Evolutionary conservation across 257 asterid species (phyloP), one percentile per base, ranked within the genome.

Genomic region (Lithospermum erythrorhizon): DNA sequence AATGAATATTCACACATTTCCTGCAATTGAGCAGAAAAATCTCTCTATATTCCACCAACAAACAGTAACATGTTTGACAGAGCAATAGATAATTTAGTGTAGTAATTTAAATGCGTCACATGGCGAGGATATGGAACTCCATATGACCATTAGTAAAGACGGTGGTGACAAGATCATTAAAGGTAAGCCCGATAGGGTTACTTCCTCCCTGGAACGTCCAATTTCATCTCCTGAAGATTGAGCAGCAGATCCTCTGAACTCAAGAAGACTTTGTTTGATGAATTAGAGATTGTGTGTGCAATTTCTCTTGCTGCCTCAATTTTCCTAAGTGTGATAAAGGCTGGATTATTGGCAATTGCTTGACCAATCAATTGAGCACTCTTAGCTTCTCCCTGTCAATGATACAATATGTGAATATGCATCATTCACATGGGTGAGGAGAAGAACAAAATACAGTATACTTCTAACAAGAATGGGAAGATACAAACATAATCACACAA

Each of bases 291-390:
- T 2, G 82, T 78, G 70, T 78, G 81, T 2, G 98, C 75, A 61
- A 90, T 87, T 8, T 90, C 98, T 78, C 80, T 76, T 2, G 95
- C 87, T 54, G 96, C 98, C 75, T 90, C 98, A 9, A 90, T 90
- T 71, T 82, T 82, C 89, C 98, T 80, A 24, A 90, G 84, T 0
- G 94, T 85, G 63, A 87, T 83, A 63, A 90, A 90, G 14, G 98
- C 95, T 4, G 95, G 95, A 61, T 87, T 87, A 79, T 78, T 87
- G 61, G 98, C 70, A 56, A 90, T 87, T 15, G 95, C 94, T 82
- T 83, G 84, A 62, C 98, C 98, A 53, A 90, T 90, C 77, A 90
- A 75, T 67, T 83, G 87, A 23, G 97, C 97, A 79, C 97, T 90
- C 84, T 79, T 87, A 57, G 98, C 98, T 75, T 90, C 96, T 72